Evolutionary conservation across 1,284 basidiomycete species (phyloP), one percentile per base, ranked within the genome.

Genomic region (Cystobasidiaceae sp.): DNA sequence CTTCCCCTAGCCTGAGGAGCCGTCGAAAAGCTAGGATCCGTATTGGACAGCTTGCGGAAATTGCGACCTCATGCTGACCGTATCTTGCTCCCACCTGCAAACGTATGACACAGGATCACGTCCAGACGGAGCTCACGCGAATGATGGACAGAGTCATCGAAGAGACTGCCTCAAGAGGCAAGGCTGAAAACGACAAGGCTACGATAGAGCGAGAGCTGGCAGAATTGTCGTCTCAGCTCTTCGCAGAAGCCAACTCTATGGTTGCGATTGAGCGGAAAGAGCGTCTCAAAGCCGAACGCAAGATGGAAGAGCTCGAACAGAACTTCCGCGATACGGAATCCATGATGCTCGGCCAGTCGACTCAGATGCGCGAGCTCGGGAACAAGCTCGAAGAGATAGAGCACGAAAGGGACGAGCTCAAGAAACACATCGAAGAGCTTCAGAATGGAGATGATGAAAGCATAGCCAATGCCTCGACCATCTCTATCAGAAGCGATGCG

Each of bases 131-230:
- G 79, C 87, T 98, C 73, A 94, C 87, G 71, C 84, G 91, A 30
- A 81, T 98, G 69, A 97, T 97, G 85, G 90, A 94, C 71, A 87
- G 87, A 56, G 87, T 93, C 21, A 90, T 93, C 13, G 92, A 96
- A 73, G 94, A 97, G 78, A 92, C 93, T 21, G 86, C 90, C 3
- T 85, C 87, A 70, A 83, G 93, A 19, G 93, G 92, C 17, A 87
- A 91, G 75, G 94, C 93, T 1, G 93, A 94, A 76, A 90, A 88
- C 17, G 84, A 88, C 45, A 81, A 79, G 23, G 78, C 78, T 67
- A 87, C 87, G 59, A 93, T 96, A 71, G 89, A 91, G 78, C 84
- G 72, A 27, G 79, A 80, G 69, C 72, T 98, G 46, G 93, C 97
- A 76, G 91, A 97, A 76, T 84, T 98, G 63, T 92, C 91, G 63